Conservation (phyloP, 1,284 basidiomycete genomes). For the Ustilago vetiveriae region DNA sequence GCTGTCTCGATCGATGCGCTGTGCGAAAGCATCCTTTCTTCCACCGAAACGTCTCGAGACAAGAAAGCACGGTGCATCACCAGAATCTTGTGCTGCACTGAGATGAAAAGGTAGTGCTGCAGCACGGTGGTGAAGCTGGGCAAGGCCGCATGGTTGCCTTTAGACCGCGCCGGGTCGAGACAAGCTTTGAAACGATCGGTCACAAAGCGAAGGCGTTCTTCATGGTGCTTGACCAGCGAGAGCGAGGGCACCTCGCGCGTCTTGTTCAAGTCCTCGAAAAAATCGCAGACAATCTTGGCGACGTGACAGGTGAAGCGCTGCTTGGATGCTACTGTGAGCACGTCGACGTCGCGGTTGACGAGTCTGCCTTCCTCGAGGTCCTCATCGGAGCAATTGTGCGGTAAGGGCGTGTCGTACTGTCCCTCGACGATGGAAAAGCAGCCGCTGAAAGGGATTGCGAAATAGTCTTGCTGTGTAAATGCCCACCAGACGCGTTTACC, state of each 20-base stretch:
- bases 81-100: conserved; percentile 51
- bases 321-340: conserved; percentile 47
- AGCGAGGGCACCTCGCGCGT: conserved; percentile 24
- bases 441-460: conserved; percentile 51
- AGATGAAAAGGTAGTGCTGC: conserved; percentile 50
- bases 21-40: conserved; percentile 39
- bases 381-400: conserved; percentile 49
- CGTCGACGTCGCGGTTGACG: conserved; percentile 41
- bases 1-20: conserved; percentile 43
- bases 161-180: conserved; percentile 13
- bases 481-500: conserved; percentile 56
- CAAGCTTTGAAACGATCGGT: conserved; percentile 45
- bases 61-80: conserved; percentile 53
- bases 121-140: conserved; percentile 46
- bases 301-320: conserved; percentile 48
- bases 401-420: conserved; percentile 51
- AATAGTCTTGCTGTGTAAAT: conserved; percentile 51
- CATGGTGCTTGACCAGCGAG: conserved; percentile 39
- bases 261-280: conserved; percentile 48
- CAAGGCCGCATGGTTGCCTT: conserved; percentile 5
- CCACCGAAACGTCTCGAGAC: conserved; percentile 29
- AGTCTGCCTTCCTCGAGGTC: conserved; percentile 40
- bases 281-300: conserved; percentile 50
- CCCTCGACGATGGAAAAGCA: conserved; percentile 44
- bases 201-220: conserved; percentile 40